Evolutionary conservation across 805 yeast species (phyloP), one percentile per base, ranked within the genome.

Genomic region (Hermanozyma aechmeae): DNA sequence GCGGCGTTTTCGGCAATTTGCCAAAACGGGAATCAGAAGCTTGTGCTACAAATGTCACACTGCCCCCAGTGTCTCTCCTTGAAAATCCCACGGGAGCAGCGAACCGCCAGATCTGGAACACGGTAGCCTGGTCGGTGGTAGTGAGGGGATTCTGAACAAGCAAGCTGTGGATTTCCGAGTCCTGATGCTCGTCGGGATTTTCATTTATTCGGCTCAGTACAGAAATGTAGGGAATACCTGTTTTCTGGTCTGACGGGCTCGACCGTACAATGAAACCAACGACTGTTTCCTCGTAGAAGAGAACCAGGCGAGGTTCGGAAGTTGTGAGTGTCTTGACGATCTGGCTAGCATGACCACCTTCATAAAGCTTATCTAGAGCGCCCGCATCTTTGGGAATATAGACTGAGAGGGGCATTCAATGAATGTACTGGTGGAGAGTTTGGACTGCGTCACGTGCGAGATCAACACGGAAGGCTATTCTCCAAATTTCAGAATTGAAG

Each of bases 251-350:
- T 8, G 15, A 13, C 20, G 34, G 10, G 26, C 21, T 25, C 20
- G 12, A 31, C 27, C 13, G 44, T 32, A 53, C 28, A 15, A 58
- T 29, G 33, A 46, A 58, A 2, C 58, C 62, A 9, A 32, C 28
- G 17, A 55, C 38, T 3, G 37, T 25, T 30, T 58, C 65, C 29
- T 56, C 61, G 33, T 48, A 53, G 30, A 55, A 58, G 13, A 51
- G 41, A 13, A 52, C 14, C 17, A 24, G 23, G 6, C 41, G 30
- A 13, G 9, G n/a, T 5, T 24, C 13, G 16, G 20, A 13, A 13
- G 14, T 14, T n/a, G 10, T 9, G 12, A 29, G 32, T 6, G 25
- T 24, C 30, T 24, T 21, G 33, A 30, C 28, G 17, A 37, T 26
- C 13, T 32, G 11, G 11, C 22, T 29, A 19, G 30, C 15, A 21